Percentiles rank a stretch among this genome's conserved stretches.
These are phyloP conservation scores for Candida frijolesensis DNA, from an alignment of 1,139 yeast species.

Conservation along the genomic window DNA sequence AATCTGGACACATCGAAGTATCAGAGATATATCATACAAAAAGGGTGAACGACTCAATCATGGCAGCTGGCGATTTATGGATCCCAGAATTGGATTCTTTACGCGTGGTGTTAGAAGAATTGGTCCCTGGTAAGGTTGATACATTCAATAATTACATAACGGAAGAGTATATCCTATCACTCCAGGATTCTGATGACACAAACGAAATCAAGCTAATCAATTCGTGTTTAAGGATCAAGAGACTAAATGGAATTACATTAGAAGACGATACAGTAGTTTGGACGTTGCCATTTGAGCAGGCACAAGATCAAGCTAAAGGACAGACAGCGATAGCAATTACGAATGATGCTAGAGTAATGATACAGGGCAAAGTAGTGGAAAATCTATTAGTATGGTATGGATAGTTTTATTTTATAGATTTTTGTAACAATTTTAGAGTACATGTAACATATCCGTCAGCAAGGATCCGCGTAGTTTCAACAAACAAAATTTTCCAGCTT, in stretches of 20 bases:
- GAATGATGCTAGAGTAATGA: constrained; percentile 28
- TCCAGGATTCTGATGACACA: constrained; percentile 11
- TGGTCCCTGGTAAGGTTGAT: constrained; percentile 37
- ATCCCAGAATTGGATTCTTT: constrained; percentile 37
- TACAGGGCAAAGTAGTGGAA: constrained; percentile 39
- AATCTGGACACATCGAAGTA: constrained; percentile 25
- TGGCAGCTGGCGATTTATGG: constrained; percentile 32
- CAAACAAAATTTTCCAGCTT: neutral
- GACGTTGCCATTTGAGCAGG: constrained; percentile 29
- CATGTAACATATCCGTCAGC: neutral
- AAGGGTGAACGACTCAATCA: constrained; percentile 14
- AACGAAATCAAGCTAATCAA: constrained; percentile 10
- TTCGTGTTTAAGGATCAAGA: constrained; percentile 28
- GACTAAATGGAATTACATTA: constrained; percentile 39
- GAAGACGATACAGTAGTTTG: constrained; percentile 25
- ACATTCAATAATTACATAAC: constrained; percentile 26
- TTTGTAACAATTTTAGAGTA: neutral
- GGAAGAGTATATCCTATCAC: constrained; percentile 23
- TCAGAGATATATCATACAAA: constrained; percentile 22
- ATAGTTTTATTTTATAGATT: constrained; percentile 3
- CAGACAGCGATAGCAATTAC: constrained; percentile 21
- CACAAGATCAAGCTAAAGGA: constrained; percentile 8
- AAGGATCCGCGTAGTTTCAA: neutral
- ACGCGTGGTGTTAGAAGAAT: constrained; percentile 40
- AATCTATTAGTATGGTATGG: constrained; percentile 34